A percentile compares a stretch with the other conserved stretches of the same genome.
These are phyloP conservation scores for Cercospora zeae-maydis DNA, from an alignment of 2,329 filamentous ascomycete species.

Conservation along the genomic window DNA sequence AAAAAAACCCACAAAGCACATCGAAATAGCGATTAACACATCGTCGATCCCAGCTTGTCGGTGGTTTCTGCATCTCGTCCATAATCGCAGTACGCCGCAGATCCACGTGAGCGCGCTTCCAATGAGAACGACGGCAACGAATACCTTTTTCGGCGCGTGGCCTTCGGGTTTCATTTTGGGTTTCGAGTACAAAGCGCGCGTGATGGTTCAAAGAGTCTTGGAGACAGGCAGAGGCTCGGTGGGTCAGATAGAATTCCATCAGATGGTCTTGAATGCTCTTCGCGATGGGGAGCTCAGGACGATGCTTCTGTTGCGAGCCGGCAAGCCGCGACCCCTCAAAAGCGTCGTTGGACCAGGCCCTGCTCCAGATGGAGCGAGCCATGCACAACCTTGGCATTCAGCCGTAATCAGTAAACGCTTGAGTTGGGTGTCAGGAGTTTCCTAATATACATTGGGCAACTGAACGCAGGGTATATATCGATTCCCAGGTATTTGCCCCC, in stretches of 20 bases:
- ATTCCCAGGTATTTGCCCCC: no score
- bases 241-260: background rate
- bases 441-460: no score
- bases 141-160: background rate
- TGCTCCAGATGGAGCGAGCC: background rate
- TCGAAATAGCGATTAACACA: background rate
- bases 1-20: background rate
- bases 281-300: background rate
- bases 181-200: background rate
- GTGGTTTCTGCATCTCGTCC: slow-evolving; percentile 2
- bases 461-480: no score
- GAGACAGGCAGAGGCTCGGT: background rate
- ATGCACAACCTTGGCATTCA: background rate
- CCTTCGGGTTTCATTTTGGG: background rate
- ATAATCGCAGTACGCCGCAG: background rate
- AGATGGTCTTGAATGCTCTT: background rate
- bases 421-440: background rate
- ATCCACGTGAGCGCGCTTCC: background rate
- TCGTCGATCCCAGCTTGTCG: slow-evolving; percentile 5
- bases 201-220: background rate
- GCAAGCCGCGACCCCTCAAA: background rate
- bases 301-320: background rate
- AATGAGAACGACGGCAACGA: background rate
- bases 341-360: background rate
- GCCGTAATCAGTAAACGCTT: background rate